Percentiles rank a stretch among this genome's conserved stretches.
phyloP scores from a whole-genome alignment of 495 filamentous ascomycete genomes.

The Penicillium manginii region DNA sequence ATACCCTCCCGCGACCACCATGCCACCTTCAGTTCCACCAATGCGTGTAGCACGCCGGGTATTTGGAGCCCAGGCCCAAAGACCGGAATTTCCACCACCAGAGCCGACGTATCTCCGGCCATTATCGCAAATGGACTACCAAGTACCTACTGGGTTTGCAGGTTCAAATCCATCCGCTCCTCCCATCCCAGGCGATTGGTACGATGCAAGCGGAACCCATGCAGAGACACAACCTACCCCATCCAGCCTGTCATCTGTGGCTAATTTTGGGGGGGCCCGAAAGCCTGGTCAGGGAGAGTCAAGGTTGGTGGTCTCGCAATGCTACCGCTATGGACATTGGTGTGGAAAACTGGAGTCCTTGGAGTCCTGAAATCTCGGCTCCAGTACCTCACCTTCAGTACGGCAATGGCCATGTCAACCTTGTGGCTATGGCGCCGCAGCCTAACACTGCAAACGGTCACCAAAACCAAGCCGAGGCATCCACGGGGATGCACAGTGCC shows the following conservation, averaged over 20 bases:
- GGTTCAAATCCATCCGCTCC: constrained; percentile 18
- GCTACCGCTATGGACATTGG: constrained; percentile 46
- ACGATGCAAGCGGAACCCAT: constrained; percentile 23
- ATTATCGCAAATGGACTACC: constrained; percentile 26
- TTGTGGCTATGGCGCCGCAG: constrained; percentile 21
- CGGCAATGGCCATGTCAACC: constrained; percentile 6
- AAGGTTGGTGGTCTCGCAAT: constrained; percentile 63
- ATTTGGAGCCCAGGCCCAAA: constrained; percentile 25
- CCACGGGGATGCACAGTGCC: constrained; percentile 6
- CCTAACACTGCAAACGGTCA: constrained; percentile 3
- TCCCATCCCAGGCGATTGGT: constrained; percentile 32
- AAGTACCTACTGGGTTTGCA: constrained; percentile 20
- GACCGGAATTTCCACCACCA: constrained; percentile 29
- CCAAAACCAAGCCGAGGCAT: constrained; percentile 13
- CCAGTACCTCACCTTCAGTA: constrained; percentile 15
- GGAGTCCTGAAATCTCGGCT: constrained; percentile 14
- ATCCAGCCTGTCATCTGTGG: constrained; percentile 36
- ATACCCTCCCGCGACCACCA: constrained; percentile 17
- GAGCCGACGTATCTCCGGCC: constrained; percentile 45
- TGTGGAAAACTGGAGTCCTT: constrained; percentile 52
- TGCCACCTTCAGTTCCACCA: constrained; percentile 26
- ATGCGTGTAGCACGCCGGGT: constrained; percentile 27
- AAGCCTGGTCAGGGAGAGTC: constrained; percentile 56
- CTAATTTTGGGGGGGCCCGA: constrained; percentile 51
- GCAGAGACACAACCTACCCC: constrained; percentile 23